Percentiles rank a stretch among this genome's conserved stretches.
phyloP scores from a whole-genome alignment of 768 basidiomycete genomes.

The Kwoniella sp. region DNA sequence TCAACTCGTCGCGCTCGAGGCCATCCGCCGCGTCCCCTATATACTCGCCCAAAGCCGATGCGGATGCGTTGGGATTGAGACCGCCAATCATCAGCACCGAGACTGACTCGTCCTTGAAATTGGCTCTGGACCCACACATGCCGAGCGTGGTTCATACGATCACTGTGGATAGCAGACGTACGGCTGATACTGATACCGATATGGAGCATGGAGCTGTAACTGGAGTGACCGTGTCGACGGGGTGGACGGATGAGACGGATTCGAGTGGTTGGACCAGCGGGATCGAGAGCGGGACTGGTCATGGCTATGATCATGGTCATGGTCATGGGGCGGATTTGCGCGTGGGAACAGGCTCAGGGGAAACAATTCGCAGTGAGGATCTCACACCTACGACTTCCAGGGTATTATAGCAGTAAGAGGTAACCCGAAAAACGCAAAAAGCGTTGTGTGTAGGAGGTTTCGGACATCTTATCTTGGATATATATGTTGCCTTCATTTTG shows the following conservation, averaged over 20 bases:
- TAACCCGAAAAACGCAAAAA: no score
- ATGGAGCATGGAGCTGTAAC: constrained; percentile 3
- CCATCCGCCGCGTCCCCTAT: constrained; percentile 13
- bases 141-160: constrained; percentile 20
- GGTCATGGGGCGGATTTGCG: no score
- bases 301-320: background rate
- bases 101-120: constrained; percentile 18
- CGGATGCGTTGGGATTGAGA: background rate
- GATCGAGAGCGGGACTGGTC: background rate
- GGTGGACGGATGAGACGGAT: constrained; percentile 1
- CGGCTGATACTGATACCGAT: background rate
- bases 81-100: constrained; percentile 1
- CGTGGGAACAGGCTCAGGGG: background rate
- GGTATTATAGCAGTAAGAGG: background rate
- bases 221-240: background rate
- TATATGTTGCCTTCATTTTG: no score
- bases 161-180: constrained; percentile 9
- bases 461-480: no score
- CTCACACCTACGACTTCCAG: background rate
- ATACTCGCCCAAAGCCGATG: background rate
- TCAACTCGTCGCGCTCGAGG: constrained; percentile 33
- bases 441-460: no score
- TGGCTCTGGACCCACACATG: constrained; percentile 20
- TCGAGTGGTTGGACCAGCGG: constrained; percentile 7
- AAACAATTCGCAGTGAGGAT: background rate